Evolutionary conservation across 768 basidiomycete species (phyloP), one percentile per base, ranked within the genome.

Genomic region (Boletus coccyginus): DNA sequence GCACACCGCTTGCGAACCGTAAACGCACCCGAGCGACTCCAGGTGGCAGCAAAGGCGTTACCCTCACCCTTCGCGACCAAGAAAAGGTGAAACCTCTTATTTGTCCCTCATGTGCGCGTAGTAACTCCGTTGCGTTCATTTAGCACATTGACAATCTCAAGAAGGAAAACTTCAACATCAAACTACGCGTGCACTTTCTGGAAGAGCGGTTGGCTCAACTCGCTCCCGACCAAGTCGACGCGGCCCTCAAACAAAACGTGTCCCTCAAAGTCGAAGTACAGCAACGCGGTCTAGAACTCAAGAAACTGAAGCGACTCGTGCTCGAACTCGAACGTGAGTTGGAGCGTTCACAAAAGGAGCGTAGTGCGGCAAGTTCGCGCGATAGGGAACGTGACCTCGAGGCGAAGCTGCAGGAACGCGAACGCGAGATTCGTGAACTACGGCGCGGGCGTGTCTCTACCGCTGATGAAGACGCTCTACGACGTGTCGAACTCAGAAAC

Each of bases 91-190:
- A 3, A 27, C 38, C 45, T 29, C 55, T 40, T 52, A 9, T 54
- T 44, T 32, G 14, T 54, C 11, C 41, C 13, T 50, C 27, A 27
- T 24, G 8, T 27, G 8, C 43, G 11, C 38, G 21, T 39, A 46
- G 13, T 46, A 10, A 51, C 17, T 10, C 27, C 21, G 21, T 17
- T 32, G 1, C 8, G 9, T 39, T 32, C 40, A 11, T 29, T n/a
- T 66, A 98, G 95, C 91, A 95, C 71, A 92, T 97, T 67, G 94
- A 98, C 74, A 86, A 86, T 59, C 83, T 94, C 66, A 94, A 96
- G 77, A 97, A 95, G 71, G 95, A 98, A 71, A 96, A 96, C 78
- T 98, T 98, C 71, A 89, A 88, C 66, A 87, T 99, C 69, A 97
- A 98, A 72, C 82, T 98, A 50, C 91, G 94, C 56, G 91, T 98